Conservation (phyloP, 345 rosid species). For the Hibiscus mutabilis region DNA sequence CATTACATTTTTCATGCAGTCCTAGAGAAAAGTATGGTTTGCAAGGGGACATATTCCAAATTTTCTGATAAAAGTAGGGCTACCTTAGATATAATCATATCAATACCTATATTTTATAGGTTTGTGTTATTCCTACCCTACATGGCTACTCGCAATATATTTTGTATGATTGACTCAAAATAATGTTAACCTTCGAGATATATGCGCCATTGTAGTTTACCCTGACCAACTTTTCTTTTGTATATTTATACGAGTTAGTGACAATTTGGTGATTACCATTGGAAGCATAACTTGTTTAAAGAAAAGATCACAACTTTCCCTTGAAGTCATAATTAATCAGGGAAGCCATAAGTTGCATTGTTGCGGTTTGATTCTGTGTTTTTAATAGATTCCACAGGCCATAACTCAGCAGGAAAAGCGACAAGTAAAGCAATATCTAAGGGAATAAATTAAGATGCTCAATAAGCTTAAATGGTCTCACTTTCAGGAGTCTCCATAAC, state of each 20-base stretch:
- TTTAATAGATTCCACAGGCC: too few relatives aligned
- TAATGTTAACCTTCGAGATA: background rate
- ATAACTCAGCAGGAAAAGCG: too few relatives aligned
- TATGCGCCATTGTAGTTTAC: background rate
- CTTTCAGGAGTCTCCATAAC: too few relatives aligned
- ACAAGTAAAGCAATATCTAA: too few relatives aligned
- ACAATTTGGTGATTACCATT: background rate
- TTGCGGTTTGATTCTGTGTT: too few relatives aligned
- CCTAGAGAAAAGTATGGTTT: background rate
- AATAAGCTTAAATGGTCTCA: too few relatives aligned
- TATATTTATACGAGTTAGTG: too few relatives aligned
- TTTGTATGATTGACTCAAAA: background rate
- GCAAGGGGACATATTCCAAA: background rate
- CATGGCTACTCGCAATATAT: background rate
- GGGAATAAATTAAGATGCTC: too few relatives aligned
- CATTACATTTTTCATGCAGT: background rate
- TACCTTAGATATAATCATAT: background rate
- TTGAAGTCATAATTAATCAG: background rate
- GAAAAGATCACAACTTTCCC: background rate
- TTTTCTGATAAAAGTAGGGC: background rate
- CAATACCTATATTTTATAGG: background rate
- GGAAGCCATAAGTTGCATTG: background rate
- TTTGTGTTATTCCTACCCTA: background rate
- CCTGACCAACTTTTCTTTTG: background rate
- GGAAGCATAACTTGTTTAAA: background rate